Evolutionary conservation across 257 asterid genomes (phyloP).

Genomic region (Nicotiana tomentosiformis): DNA sequence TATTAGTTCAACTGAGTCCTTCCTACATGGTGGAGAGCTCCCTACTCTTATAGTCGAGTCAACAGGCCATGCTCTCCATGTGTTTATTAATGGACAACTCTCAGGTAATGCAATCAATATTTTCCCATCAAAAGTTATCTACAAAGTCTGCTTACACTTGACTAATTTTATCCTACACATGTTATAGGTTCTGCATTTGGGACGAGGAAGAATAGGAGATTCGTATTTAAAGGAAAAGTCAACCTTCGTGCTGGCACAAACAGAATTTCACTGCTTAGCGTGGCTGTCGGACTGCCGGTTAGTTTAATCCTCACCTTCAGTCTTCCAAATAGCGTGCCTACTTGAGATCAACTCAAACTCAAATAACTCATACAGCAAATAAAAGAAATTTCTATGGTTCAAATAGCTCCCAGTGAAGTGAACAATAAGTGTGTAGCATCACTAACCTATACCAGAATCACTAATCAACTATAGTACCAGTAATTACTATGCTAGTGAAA

Average conservation of each 20-base stretch:
- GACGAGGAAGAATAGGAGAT: constrained; percentile 61
- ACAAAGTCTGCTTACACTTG: background rate
- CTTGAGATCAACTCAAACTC: background rate
- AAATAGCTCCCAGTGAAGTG: background rate
- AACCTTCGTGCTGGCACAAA: constrained; percentile 68
- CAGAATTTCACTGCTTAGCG: constrained; percentile 76
- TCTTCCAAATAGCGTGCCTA: background rate
- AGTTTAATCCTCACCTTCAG: constrained; percentile 22
- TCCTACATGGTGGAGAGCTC: constrained; percentile 63
- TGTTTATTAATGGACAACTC: constrained; percentile 80
- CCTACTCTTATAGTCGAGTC: constrained; percentile 79
- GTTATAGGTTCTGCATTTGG: constrained; percentile 79
- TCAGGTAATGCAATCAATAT: constrained; percentile 46
- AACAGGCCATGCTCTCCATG: constrained; percentile 75
- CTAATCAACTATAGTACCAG: background rate
- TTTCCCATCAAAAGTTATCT: background rate
- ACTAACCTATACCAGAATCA: background rate
- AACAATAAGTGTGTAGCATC: background rate
- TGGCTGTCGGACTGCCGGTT: constrained; percentile 91
- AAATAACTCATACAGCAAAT: background rate
- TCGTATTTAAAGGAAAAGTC: constrained; percentile 47
- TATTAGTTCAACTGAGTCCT: constrained; percentile 70
- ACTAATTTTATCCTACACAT: background rate
- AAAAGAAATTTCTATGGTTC: background rate
- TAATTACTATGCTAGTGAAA: background rate